Base-by-base conservation (phyloP, 2,329 filamentous ascomycete genomes). In the Elsinoe necatrix region DNA sequence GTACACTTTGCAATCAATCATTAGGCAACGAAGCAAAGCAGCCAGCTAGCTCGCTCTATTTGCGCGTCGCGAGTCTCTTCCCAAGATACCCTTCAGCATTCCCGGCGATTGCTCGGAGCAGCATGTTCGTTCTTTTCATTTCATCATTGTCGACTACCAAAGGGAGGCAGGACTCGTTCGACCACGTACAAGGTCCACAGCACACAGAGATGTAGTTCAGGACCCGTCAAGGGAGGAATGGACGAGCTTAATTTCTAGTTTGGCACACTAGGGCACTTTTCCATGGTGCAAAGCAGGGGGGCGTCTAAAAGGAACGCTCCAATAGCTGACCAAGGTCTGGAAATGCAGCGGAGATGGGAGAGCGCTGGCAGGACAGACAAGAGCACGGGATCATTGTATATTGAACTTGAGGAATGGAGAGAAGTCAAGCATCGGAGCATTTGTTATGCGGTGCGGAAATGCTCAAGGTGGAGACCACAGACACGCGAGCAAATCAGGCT, bases 1-100 rank as follows among this genome's bases (percentile, higher is more conserved):
- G 20, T n/a, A 12, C 12, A 45, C 25, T 45, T 45, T n/a, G 34
- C 34, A n/a, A 37, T 11, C 14, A 12, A 37, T 37, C 9, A 14
- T 14, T 11, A 37, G 34, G 14, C 9, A n/a, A 12, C 9, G 4
- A 37, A 37, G 34, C 34, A 37, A 37, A 4, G 14, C 14, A 37
- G 34, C 34, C 34, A 37, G 27, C 34, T 14, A 12, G 34, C 9
- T 37, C 4, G 9, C 9, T 37, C 34, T 37, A 37, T 37, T n/a
- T 37, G 34, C 34, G 41, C 41, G 41, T 45, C 41, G 41, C 41
- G 41, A 45, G 41, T 45, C 41, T 45, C 34, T 37, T 25, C 21
- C 9, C 41, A 45, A 45, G 41, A 45, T 45, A 45, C 41, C 41
- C 41, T 45, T 45, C 41, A 45, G 39, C 39, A 42, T 42, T 42